Evolutionary conservation across 345 rosid species (phyloP).

Genomic region (Eutrema japonicum): DNA sequence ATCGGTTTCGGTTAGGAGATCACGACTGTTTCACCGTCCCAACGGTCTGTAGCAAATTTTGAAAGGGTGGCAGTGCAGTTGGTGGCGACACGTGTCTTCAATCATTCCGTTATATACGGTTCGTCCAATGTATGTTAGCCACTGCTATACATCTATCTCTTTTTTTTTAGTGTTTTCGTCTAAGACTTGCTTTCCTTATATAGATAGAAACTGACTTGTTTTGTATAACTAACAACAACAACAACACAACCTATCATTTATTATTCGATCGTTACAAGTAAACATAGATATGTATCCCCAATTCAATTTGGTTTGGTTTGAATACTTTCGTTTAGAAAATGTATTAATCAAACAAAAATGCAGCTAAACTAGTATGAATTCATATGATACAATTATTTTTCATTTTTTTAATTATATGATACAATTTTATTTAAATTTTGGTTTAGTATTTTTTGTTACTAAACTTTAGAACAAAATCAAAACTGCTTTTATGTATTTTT

Average conservation of each 20-base stretch:
- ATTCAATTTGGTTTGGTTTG: not conserved
- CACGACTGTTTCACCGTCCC: conserved; percentile 44
- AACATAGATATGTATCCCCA: not conserved
- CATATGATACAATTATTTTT: not conserved
- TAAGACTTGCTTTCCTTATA: conserved; percentile 38
- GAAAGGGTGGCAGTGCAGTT: conserved; percentile 8
- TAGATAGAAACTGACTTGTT: conserved; percentile 17
- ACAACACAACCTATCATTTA: not conserved
- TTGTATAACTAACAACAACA: conserved; percentile 1
- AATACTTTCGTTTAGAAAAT: not conserved
- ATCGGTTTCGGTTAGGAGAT: conserved; percentile 36
- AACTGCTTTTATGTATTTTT: no score
- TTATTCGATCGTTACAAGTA: not conserved
- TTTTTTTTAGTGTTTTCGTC: conserved; percentile 30
- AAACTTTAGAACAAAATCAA: no score
- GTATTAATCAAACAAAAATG: not conserved
- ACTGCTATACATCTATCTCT: conserved; percentile 12
- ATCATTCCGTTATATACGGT: conserved; percentile 23
- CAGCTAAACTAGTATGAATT: not conserved
- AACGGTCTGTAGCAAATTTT: conserved; percentile 27
- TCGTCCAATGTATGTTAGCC: conserved; percentile 11
- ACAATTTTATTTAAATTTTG: not conserved
- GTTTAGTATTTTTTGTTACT: no score
- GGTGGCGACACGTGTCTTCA: conserved; percentile 40
- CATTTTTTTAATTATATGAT: not conserved